These are phyloP conservation scores for Pachyrhizus erosus DNA, from an alignment of 306 rosid species.

Conservation along the genomic window DNA sequence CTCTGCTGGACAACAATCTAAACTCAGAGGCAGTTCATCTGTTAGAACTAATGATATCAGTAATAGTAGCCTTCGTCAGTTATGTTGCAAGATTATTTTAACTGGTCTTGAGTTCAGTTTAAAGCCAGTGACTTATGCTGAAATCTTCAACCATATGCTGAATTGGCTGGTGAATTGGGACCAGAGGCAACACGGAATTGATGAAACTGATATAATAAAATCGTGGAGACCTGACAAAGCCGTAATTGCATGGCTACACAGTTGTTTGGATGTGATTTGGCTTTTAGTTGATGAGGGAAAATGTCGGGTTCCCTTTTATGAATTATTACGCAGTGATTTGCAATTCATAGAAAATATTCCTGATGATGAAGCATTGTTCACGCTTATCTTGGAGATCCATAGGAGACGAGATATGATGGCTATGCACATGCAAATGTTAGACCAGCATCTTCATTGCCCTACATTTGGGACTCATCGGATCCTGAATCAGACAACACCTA, in stretches of 20 bases:
- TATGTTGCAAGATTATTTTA: constrained; percentile 94
- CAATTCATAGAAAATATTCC: constrained; percentile 95
- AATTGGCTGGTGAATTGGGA: constrained; percentile 99
- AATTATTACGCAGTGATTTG: constrained; percentile 88
- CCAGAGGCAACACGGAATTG: constrained; percentile 75
- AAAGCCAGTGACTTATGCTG: constrained; percentile 85
- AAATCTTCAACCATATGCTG: constrained; percentile 85
- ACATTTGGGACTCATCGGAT: constrained; percentile 91
- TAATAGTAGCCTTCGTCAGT: constrained; percentile 93
- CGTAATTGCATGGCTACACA: constrained; percentile 88
- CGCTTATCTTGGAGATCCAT: constrained; percentile 94
- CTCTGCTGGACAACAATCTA: constrained; percentile 62
- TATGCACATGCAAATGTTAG: constrained; percentile 98
- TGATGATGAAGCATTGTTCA: constrained; percentile 91
- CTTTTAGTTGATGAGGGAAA: constrained; percentile 91
- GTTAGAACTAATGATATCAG: constrained; percentile 81
- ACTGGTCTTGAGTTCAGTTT: constrained; percentile 78
- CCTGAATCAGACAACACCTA: constrained; percentile 72
- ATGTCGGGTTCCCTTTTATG: constrained; percentile 96
- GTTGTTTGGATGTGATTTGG: constrained; percentile 99
- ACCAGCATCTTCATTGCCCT: constrained; percentile 98
- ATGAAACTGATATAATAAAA: constrained; percentile 66
- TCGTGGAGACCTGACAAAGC: constrained; percentile 88
- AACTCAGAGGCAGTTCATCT: constrained; percentile 58
- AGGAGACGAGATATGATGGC: constrained; percentile 99